A percentile compares a stretch with the other conserved stretches of the same genome.
Evolutionary conservation across 768 basidiomycete species (phyloP).

Genomic region (Rhizopogon vesiculosus): DNA sequence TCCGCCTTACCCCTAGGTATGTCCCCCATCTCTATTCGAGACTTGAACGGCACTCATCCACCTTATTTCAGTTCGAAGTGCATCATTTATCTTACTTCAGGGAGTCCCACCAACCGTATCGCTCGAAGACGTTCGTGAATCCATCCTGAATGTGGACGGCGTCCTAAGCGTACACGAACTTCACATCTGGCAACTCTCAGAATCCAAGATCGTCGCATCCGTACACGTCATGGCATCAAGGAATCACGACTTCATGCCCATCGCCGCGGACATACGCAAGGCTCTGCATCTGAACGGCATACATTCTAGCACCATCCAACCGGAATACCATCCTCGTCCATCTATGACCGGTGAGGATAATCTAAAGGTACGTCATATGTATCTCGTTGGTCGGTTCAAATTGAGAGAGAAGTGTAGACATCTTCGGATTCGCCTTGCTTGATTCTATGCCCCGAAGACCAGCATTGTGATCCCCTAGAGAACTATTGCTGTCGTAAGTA

Average conservation of each 20-base stretch:
- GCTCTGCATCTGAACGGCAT: constrained; percentile 88
- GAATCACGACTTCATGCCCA: constrained; percentile 85
- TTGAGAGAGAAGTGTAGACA: constrained; percentile 28
- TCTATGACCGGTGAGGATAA: constrained; percentile 36
- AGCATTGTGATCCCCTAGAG: constrained; percentile 60
- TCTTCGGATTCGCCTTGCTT: constrained; percentile 60
- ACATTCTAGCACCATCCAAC: constrained; percentile 93
- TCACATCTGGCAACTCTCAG: constrained; percentile 97
- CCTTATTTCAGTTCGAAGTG: constrained; percentile 60
- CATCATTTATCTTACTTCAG: constrained; percentile 92
- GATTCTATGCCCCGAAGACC: constrained; percentile 69
- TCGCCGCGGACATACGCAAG: constrained; percentile 79
- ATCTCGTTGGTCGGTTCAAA: constrained; percentile 1
- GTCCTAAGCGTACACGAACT: constrained; percentile 85
- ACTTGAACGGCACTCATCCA: constrained; percentile 2
- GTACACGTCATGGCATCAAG: constrained; percentile 89
- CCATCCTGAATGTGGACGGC: constrained; percentile 79
- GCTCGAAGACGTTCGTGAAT: constrained; percentile 75
- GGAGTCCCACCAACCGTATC: constrained; percentile 89
- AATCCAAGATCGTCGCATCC: constrained; percentile 90
- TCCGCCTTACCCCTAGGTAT: constrained; percentile 87
- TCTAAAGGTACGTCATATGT: constrained; percentile 38
- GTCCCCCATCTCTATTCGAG: constrained; percentile 15
- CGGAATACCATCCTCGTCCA: constrained; percentile 58
- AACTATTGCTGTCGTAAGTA: constrained; percentile 79